Evolutionary conservation across 257 asterid species (phyloP), one percentile per base, ranked within the genome.

Genomic region (Lycium barbarum): DNA sequence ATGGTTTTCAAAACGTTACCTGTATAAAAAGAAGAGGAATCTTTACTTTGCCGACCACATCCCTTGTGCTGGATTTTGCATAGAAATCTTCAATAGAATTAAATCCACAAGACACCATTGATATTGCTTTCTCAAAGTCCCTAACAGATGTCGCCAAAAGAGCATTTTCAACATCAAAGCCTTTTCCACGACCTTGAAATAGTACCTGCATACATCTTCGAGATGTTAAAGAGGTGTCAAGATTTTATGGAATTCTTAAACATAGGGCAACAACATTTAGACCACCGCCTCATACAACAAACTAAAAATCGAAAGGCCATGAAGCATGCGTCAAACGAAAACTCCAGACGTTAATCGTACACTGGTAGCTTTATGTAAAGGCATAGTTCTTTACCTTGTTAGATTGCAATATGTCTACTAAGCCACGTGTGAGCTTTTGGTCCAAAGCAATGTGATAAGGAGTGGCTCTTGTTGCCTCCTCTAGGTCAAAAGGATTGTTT

Each of bases 401-500:
- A 73, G 91, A 67, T 66, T 84, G 88, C 89, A 97, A 92, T 91
- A 97, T 97, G 82, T 90, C 89, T 83, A 92, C 87, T 87, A 97
- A 89, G 84, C 98, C 99, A 85, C 83, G 82, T 68, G 92, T 90
- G 73, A 93, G 93, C 84, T 88, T 90, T 89, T 87, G 93, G 88
- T 92, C 92, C 81, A 86, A 87, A 85, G 88, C 91, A 73, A 85
- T 84, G 78, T 88, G 91, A 89, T 90, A 84, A 83, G 87, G 88
- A 59, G 93, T 86, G 74, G 91, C 88, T 87, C 97, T 90, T 79
- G 94, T 88, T 79, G 94, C 92, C 90, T 91, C 98, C 88, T 93
- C 97, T 82, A 97, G 94, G 92, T 97, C 98, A 62, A 97, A 97
- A 81, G 98, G 99, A 86, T 95, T 97, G 86, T 97, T 97, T 86